phyloP scores from a whole-genome alignment of 108 stramenopile species.

The Nitzschia palea region DNA sequence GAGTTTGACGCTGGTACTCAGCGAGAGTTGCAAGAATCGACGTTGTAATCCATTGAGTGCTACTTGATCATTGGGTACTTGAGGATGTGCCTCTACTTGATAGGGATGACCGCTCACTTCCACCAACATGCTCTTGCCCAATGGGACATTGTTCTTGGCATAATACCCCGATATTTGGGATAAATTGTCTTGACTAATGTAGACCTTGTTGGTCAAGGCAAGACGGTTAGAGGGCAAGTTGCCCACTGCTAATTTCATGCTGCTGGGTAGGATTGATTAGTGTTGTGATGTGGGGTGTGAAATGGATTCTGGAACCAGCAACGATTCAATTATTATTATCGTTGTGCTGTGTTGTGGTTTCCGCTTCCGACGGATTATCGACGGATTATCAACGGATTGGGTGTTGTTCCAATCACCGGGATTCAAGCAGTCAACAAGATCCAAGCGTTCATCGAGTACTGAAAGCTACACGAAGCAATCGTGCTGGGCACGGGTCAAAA shows the following conservation, averaged over 20 bases:
- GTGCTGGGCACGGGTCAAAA: too few relatives aligned
- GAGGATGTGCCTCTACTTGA: slow-evolving; percentile 62
- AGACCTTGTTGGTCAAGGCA: slow-evolving; percentile 82
- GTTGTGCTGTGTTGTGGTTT: too few relatives aligned
- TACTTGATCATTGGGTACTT: slow-evolving; percentile 66
- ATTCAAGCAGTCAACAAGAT: too few relatives aligned
- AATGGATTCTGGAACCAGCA: not conserved
- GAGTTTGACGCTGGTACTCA: slow-evolving; percentile 56
- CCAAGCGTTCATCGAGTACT: too few relatives aligned
- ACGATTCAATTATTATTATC: too few relatives aligned
- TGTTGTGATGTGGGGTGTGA: not conserved
- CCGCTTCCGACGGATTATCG: too few relatives aligned
- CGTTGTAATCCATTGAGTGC: slow-evolving; percentile 87
- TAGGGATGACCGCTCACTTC: slow-evolving; percentile 71
- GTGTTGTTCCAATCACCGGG: too few relatives aligned
- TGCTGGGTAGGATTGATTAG: not conserved
- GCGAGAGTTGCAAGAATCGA: slow-evolving; percentile 58
- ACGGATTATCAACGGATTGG: too few relatives aligned
- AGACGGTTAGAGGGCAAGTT: slow-evolving; percentile 85
- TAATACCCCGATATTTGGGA: slow-evolving; percentile 38
- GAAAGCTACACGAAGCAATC: too few relatives aligned
- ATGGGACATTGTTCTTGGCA: slow-evolving; percentile 31
- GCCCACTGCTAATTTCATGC: slow-evolving; percentile 66
- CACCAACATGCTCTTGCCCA: slow-evolving; percentile 46
- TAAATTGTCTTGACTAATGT: slow-evolving; percentile 63